A percentile compares a stretch with the other conserved stretches of the same genome.
Conservation (phyloP, 345 rosid species). For the Linum lewisii region DNA sequence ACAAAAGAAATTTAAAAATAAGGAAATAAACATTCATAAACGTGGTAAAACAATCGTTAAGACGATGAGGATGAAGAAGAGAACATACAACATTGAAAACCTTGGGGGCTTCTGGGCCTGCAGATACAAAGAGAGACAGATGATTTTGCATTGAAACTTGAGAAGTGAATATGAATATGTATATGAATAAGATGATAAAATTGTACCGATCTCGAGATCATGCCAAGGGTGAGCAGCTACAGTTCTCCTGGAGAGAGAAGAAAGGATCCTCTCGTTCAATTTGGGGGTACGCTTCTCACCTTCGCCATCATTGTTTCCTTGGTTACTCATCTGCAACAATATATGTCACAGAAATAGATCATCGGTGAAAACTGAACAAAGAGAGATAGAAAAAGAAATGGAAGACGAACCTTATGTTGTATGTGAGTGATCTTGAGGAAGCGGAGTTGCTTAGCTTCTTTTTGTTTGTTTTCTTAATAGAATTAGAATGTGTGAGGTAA, state of each 20-base stretch:
- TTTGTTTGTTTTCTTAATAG: too few relatives aligned
- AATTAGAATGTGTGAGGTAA: too few relatives aligned
- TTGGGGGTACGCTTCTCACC: constrained; percentile 30
- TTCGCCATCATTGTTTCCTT: neutral
- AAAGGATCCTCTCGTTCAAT: constrained; percentile 87
- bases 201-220: constrained; percentile 94
- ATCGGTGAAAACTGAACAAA: too few relatives aligned
- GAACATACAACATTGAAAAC: constrained; percentile 34
- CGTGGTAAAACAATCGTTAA: neutral
- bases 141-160: too few relatives aligned
- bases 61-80: neutral
- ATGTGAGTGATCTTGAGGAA: too few relatives aligned
- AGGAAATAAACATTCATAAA: too few relatives aligned
- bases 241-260: constrained; percentile 80
- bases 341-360: too few relatives aligned
- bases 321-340: constrained; percentile 17
- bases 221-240: constrained; percentile 99
- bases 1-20: neutral
- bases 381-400: too few relatives aligned
- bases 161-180: too few relatives aligned
- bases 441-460: too few relatives aligned
- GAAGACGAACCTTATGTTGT: too few relatives aligned
- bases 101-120: constrained; percentile 86
- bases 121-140: neutral
- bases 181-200: too few relatives aligned